Evolutionary conservation across 208 protist species (phyloP).

Genomic region (Trypanosoma vivax): DNA sequence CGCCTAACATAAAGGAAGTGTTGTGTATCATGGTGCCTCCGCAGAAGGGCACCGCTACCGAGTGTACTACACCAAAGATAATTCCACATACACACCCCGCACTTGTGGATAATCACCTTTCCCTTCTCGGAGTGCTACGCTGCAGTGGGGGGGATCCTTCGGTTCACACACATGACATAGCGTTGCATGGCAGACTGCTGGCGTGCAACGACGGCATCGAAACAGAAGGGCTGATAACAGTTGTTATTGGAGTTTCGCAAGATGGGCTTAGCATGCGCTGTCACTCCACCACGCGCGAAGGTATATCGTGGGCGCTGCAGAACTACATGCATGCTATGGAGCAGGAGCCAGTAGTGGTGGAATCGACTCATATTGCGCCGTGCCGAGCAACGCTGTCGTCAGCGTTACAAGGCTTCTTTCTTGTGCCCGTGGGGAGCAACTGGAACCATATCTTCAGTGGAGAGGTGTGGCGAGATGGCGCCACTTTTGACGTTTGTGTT

Average conservation of each 20-base stretch:
- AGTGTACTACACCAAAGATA: conserved; percentile 48
- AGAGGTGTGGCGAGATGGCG: conserved; percentile 64
- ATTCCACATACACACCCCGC: conserved; percentile 59
- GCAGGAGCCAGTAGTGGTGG: conserved; percentile 44
- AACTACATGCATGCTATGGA: conserved; percentile 47
- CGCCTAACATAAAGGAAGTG: conserved; percentile 85
- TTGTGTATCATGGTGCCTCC: conserved; percentile 82
- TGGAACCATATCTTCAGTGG: conserved; percentile 90
- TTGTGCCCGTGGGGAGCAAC: conserved; percentile 54
- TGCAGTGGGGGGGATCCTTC: conserved; percentile 56
- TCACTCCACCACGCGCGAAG: conserved; percentile 73
- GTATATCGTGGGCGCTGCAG: conserved; percentile 65
- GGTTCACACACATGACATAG: conserved; percentile 75
- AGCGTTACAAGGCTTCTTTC: conserved; percentile 67
- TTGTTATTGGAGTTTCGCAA: conserved; percentile 48
- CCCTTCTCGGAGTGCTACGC: conserved; percentile 70
- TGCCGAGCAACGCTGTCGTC: conserved; percentile 60
- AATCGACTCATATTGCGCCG: conserved; percentile 36
- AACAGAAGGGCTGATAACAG: conserved; percentile 33
- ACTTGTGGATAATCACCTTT: conserved; percentile 65
- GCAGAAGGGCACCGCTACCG: conserved; percentile 63
- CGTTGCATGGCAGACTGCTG: conserved; percentile 66
- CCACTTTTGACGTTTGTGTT: conserved; percentile 67
- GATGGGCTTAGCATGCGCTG: conserved; percentile 67
- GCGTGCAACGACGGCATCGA: conserved; percentile 57